A percentile compares a stretch with the other conserved stretches of the same genome.
These are phyloP conservation scores for Raffaelea albimanens DNA, from an alignment of 2,329 filamentous ascomycete species.

Conservation along the genomic window DNA sequence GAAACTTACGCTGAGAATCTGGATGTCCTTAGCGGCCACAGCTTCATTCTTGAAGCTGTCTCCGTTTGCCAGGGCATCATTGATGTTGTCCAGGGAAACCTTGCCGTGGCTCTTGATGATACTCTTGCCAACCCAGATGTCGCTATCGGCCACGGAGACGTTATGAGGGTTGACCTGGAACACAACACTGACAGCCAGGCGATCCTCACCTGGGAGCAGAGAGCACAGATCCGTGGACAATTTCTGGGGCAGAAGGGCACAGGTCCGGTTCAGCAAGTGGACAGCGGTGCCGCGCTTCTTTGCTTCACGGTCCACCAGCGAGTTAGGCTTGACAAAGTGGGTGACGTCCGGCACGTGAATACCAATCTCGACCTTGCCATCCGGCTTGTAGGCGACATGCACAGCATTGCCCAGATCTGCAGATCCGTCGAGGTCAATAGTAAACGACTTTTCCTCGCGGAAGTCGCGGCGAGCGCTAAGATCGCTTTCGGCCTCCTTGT, in stretches of 20 bases:
- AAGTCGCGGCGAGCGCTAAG: conserved; percentile 77
- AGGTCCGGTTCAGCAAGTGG: conserved; percentile 79
- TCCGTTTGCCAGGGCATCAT: conserved; percentile 63
- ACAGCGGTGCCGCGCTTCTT: conserved; percentile 97
- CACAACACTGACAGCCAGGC: conserved; percentile 84
- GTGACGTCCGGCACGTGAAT: conserved; percentile 92
- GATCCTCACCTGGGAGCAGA: conserved; percentile 75
- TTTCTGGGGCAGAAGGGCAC: conserved; percentile 82
- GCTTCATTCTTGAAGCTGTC: conserved; percentile 53
- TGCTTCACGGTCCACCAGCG: conserved; percentile 89
- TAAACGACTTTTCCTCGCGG: conserved; percentile 80
- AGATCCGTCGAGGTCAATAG: conserved; percentile 80
- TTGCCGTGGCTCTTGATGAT: conserved; percentile 88
- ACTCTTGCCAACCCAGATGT: conserved; percentile 88
- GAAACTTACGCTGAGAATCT: conserved; percentile 59
- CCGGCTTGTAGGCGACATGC: conserved; percentile 74
- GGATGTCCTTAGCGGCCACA: conserved; percentile 65
- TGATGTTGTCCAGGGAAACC: conserved; percentile 76
- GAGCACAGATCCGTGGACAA: conserved; percentile 83
- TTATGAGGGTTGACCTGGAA: conserved; percentile 81
- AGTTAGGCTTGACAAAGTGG: conserved; percentile 94
- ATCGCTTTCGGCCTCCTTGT: conserved; percentile 68
- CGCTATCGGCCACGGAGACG: conserved; percentile 69
- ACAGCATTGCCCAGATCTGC: conserved; percentile 87
- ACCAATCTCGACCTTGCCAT: conserved; percentile 87